phyloP scores from a whole-genome alignment of 225 moss, liverwort and hornwort genomes.

The Bryoerythrophyllum caledonicum region DNA sequence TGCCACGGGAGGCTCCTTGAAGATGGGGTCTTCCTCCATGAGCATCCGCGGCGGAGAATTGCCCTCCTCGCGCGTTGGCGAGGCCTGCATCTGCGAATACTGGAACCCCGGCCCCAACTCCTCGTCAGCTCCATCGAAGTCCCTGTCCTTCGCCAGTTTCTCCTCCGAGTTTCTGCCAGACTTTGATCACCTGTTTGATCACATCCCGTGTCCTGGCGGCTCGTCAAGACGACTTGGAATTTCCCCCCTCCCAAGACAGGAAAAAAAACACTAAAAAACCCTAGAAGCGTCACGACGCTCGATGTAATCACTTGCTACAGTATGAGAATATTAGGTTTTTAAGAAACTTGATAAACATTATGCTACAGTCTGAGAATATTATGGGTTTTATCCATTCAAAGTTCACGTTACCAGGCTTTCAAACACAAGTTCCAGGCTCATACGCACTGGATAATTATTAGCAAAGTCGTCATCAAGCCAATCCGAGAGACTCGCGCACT shows the following conservation, averaged over 20 bases:
- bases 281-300: neutral
- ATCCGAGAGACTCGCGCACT: neutral
- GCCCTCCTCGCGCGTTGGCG: slow-evolving; percentile 28
- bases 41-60: slow-evolving; percentile 41
- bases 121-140: slow-evolving; percentile 62
- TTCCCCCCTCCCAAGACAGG: too few relatives aligned
- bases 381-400: too few relatives aligned
- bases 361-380: neutral
- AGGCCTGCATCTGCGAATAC: slow-evolving; percentile 63
- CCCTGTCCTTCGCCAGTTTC: slow-evolving; percentile 65
- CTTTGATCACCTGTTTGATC: slow-evolving; percentile 36
- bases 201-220: neutral
- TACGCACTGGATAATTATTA: neutral
- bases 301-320: neutral
- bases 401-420: too few relatives aligned
- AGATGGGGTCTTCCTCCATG: slow-evolving; percentile 59
- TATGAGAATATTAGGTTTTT: too few relatives aligned
- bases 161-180: slow-evolving; percentile 49
- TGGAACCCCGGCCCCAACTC: slow-evolving; percentile 58
- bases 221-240: too few relatives aligned
- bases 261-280: neutral
- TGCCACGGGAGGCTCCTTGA: slow-evolving; percentile 56
- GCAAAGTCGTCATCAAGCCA: neutral
- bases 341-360: too few relatives aligned
- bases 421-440: too few relatives aligned